Conservation (phyloP, 1,284 basidiomycete species). For the Cutaneotrichosporon arboriforme region DNA sequence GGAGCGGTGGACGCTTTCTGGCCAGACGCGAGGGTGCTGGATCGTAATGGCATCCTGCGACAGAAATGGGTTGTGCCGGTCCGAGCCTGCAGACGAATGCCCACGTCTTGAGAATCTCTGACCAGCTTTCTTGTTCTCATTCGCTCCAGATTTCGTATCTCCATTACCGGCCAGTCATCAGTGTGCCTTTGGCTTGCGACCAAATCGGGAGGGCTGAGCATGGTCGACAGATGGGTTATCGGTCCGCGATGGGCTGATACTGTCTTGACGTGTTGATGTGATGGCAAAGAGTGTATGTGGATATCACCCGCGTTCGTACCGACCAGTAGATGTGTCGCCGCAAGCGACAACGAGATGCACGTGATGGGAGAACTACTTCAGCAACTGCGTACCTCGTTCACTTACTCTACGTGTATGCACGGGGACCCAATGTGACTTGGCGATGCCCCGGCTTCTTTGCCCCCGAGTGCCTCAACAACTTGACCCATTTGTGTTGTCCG, state of each 20-base stretch:
- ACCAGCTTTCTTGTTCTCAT: slow-evolving; percentile 36
- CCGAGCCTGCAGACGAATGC: slow-evolving; percentile 21
- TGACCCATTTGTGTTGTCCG: slow-evolving; percentile 51
- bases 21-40: too few species aligned
- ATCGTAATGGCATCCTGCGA: too few species aligned
- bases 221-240: slow-evolving; percentile 67
- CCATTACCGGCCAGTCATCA: slow-evolving; percentile 39
- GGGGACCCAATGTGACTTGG: slow-evolving; percentile 55
- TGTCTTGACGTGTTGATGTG: slow-evolving; percentile 79
- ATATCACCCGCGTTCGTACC: slow-evolving; percentile 71
- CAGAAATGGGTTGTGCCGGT: neutral
- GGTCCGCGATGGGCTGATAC: slow-evolving; percentile 63
- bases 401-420: slow-evolving; percentile 7
- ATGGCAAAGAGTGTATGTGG: slow-evolving; percentile 77
- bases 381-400: neutral
- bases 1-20: too few species aligned
- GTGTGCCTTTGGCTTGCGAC: slow-evolving; percentile 50
- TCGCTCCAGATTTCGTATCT: slow-evolving; percentile 44
- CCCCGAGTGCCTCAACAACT: slow-evolving; percentile 63
- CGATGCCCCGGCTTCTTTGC: slow-evolving; percentile 60
- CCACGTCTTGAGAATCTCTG: slow-evolving; percentile 33
- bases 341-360: slow-evolving; percentile 66
- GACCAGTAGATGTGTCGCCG: slow-evolving; percentile 64
- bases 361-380: slow-evolving; percentile 55
- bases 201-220: slow-evolving; percentile 77